Conservation (phyloP, 805 yeast genomes). For the Nakazawaea populi region DNA sequence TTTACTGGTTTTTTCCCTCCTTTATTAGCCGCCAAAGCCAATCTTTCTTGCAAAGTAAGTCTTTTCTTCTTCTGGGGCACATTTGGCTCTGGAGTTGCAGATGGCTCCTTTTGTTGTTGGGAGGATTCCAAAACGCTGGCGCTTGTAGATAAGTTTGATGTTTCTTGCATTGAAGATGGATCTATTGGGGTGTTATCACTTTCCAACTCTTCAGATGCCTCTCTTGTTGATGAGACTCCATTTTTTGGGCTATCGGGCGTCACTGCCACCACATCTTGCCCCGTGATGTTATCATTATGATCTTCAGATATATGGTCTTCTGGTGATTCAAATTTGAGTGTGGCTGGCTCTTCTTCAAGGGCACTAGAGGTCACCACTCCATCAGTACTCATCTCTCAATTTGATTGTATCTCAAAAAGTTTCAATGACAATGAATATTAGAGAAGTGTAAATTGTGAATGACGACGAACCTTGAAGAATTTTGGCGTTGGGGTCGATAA, state of each 20-base stretch:
- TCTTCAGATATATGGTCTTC: neutral
- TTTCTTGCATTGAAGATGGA: neutral
- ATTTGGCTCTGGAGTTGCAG: neutral
- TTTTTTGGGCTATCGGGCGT: neutral
- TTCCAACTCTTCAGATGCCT: neutral
- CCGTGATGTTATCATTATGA: neutral
- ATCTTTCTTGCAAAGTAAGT: constrained; percentile 75
- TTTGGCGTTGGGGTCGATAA: no score
- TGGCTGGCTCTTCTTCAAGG: neutral
- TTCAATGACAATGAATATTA: no score
- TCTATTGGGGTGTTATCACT: neutral
- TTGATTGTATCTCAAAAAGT: neutral
- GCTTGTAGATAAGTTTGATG: neutral
- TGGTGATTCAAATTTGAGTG: neutral
- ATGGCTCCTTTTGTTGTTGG: neutral
- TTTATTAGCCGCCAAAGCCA: constrained; percentile 72
- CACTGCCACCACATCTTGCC: neutral
- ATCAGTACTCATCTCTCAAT: neutral
- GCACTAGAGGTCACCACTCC: neutral
- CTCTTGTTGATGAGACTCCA: neutral
- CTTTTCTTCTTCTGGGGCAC: constrained; percentile 39
- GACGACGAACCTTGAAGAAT: no score
- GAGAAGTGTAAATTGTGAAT: no score
- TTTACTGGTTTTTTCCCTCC: constrained; percentile 22
- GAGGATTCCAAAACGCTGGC: neutral